Evolutionary conservation across 139 green algal species (phyloP), one percentile per base, ranked within the genome.

Genomic region (Eudorina sp.): DNA sequence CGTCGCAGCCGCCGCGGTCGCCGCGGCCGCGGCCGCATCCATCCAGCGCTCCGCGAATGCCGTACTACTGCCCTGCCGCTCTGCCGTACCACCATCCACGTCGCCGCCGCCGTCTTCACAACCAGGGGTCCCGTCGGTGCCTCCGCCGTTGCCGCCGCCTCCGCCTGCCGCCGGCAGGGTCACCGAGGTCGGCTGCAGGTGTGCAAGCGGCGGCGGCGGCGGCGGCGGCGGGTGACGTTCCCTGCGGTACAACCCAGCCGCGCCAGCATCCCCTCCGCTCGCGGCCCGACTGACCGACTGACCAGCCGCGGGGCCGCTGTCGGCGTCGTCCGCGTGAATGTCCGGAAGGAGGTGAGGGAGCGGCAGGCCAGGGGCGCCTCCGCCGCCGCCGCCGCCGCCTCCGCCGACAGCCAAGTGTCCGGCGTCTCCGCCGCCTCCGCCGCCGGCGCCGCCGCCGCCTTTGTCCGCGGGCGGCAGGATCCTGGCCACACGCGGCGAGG

Each of bases 11-110:
- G 68, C 34, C 3, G 68, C 36, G 3, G 36, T 38, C 3, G 68
- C 68, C 11, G 68, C 68, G 3, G 36, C 27, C 36, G 68, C 68
- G 36, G 43, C 45, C 3, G 43, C 72, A 27, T 80, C 45, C 41
- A 80, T 6, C 43, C 72, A 62, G 72, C 43, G 72, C 16, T 80
- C 72, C 27, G 72, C 25, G 43, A 9, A 43, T 21, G 43, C 43
- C 43, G 45, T 60, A 40, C 45, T 80, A 43, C 72, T 80, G 72
- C 72, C 72, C 72, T 80, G 72, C 72, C 72, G 43, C 72, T 80
- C 72, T n/a, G n/a, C n/a, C 43, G 43, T 27, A 38, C 4, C 72
- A 23, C 23, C 72, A 18, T 21, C 25, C 43, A 41, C 29, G 43
- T 2, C 41, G 7, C 23, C 43, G 4, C 21, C 72, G 25, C 43